These are phyloP conservation scores for Auriscalpium orientale DNA, from an alignment of 768 basidiomycete genomes.

Conservation along the genomic window DNA sequence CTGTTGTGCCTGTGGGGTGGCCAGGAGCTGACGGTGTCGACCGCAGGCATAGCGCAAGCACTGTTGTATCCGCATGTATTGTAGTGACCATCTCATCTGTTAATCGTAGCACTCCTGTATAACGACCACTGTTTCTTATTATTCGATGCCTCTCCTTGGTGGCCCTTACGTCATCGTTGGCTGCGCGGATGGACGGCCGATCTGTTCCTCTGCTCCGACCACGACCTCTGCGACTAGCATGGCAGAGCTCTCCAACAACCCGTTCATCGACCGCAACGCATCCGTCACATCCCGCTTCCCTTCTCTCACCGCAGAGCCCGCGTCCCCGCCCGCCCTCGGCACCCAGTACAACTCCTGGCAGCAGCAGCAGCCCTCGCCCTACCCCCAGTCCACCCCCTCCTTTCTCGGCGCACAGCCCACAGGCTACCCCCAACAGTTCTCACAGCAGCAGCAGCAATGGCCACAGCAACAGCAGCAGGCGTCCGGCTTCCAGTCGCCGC, in stretches of 20 bases:
- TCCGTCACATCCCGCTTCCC: constrained; percentile 46
- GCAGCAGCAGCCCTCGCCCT: constrained; percentile 19
- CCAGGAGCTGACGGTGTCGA: too few relatives aligned
- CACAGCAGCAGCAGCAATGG: neutral
- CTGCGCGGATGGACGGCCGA: too few relatives aligned
- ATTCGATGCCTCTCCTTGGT: too few relatives aligned
- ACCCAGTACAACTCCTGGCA: constrained; percentile 33
- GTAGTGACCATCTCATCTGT: too few relatives aligned
- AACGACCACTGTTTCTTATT: too few relatives aligned
- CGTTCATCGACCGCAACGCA: constrained; percentile 51
- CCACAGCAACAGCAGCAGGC: constrained; percentile 10
- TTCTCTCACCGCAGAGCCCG: constrained; percentile 37
- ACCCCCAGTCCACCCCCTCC: neutral
- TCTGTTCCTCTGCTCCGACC: too few relatives aligned
- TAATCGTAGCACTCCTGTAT: too few relatives aligned
- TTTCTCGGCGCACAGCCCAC: neutral
- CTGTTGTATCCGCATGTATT: too few relatives aligned
- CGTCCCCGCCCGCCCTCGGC: constrained; percentile 10
- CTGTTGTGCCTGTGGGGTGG: too few relatives aligned
- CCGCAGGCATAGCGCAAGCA: too few relatives aligned
- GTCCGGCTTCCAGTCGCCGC: constrained; percentile 10
- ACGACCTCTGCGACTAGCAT: neutral
- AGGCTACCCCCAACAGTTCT: neutral
- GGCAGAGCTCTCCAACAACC: constrained; percentile 49
- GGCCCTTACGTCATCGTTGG: too few relatives aligned